Conservation (phyloP, 2,329 filamentous ascomycete species). For the Cordyceps javanica region DNA sequence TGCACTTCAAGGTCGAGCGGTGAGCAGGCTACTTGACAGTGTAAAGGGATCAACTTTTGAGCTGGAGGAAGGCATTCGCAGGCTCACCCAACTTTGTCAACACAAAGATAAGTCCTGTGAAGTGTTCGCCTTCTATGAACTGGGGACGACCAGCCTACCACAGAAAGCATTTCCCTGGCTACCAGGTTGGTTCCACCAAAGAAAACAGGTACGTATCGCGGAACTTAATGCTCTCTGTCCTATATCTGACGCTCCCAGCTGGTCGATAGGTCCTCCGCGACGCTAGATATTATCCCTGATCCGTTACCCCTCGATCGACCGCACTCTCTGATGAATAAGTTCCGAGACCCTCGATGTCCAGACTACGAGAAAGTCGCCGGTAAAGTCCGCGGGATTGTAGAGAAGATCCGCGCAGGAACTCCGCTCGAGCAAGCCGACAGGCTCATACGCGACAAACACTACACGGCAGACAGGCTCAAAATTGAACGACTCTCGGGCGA, state of each 20-base stretch:
- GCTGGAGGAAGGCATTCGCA: slow-evolving; percentile 17
- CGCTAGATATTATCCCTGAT: slow-evolving; percentile 19
- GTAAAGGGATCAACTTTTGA: slow-evolving; percentile 16
- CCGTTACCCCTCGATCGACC: slow-evolving; percentile 19
- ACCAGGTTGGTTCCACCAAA: slow-evolving; percentile 11
- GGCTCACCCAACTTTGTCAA: slow-evolving; percentile 18
- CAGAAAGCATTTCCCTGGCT: slow-evolving; percentile 17
- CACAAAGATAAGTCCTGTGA: slow-evolving; percentile 8
- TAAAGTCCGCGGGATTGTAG: slow-evolving; percentile 11
- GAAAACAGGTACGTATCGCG: background rate
- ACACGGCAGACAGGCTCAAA: slow-evolving; percentile 20
- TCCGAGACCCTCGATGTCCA: slow-evolving; percentile 13
- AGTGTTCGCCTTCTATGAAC: slow-evolving; percentile 21
- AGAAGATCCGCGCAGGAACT: background rate
- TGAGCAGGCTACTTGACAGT: slow-evolving; percentile 16
- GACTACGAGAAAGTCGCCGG: slow-evolving; percentile 17
- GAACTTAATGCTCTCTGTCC: background rate
- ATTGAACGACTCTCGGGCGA: slow-evolving; percentile 31
- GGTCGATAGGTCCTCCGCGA: slow-evolving; percentile 19
- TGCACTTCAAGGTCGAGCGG: slow-evolving; percentile 5
- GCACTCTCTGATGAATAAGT: slow-evolving; percentile 25
- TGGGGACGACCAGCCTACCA: slow-evolving; percentile 16
- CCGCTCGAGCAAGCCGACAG: slow-evolving; percentile 15
- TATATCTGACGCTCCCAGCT: slow-evolving; percentile 16
- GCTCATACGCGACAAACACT: slow-evolving; percentile 20